Evolutionary conservation across 2,329 filamentous ascomycete species (phyloP).

Genomic region (Colletotrichum eremochloae): DNA sequence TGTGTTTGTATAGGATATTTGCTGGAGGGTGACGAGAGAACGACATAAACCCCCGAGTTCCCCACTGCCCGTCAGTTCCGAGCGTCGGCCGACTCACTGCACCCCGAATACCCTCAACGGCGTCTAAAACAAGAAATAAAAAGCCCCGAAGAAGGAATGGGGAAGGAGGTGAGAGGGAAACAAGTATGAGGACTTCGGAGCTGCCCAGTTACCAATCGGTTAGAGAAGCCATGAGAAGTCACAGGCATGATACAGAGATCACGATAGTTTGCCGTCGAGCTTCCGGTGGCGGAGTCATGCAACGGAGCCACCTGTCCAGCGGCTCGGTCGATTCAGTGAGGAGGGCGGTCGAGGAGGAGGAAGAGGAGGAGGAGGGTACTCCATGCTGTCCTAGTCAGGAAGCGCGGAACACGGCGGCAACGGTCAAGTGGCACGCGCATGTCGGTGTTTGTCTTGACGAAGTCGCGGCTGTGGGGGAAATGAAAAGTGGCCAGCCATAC

Average conservation of each 20-base stretch:
- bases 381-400: neutral
- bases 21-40: neutral
- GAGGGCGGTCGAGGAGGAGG: neutral
- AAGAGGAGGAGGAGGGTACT: no score
- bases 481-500: neutral
- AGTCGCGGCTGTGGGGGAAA: neutral
- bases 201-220: neutral
- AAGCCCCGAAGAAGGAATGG: neutral
- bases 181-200: neutral
- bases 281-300: neutral
- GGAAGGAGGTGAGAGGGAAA: neutral
- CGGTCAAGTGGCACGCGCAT: no score
- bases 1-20: neutral
- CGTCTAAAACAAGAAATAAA: neutral
- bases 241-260: neutral
- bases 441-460: neutral
- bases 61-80: no score
- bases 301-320: neutral
- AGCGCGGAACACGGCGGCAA: neutral
- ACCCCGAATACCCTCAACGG: neutral
- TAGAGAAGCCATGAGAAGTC: neutral
- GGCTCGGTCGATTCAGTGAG: neutral
- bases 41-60: no score
- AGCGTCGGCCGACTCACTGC: no score
- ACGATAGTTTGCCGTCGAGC: neutral